Evolutionary conservation across 148 eudicot species (phyloP).

Genomic region (Vaccinium vitisidaea): DNA sequence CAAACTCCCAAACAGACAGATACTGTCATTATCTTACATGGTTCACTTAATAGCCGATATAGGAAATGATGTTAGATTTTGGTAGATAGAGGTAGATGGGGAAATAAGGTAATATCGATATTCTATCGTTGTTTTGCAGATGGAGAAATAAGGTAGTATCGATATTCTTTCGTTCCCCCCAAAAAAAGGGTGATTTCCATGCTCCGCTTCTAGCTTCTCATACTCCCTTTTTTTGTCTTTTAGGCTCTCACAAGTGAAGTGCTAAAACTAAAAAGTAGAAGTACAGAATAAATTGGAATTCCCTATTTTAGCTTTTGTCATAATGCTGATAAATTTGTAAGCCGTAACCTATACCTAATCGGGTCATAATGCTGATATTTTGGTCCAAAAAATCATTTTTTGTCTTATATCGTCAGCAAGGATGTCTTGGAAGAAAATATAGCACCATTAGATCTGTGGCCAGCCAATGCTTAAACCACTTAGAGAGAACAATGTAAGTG

Average conservation of each 20-base stretch:
- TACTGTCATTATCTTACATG: neutral
- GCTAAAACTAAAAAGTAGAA: too few relatives aligned
- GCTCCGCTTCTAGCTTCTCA: neutral
- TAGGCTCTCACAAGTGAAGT: too few relatives aligned
- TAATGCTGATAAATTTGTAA: neutral
- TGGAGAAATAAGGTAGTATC: neutral
- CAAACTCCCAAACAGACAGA: neutral
- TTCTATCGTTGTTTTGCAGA: neutral
- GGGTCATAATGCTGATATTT: neutral
- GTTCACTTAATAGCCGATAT: neutral
- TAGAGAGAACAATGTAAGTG: neutral
- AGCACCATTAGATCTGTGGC: neutral
- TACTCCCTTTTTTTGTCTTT: too few relatives aligned
- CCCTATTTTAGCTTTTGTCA: too few relatives aligned
- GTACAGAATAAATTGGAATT: too few relatives aligned
- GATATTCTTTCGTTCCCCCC: neutral
- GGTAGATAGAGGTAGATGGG: conserved; percentile 1
- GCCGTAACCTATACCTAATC: neutral
- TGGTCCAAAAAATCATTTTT: neutral
- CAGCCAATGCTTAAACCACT: neutral
- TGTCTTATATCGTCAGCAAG: neutral
- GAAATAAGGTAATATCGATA: neutral
- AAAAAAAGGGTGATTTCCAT: neutral
- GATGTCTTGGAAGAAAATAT: neutral
- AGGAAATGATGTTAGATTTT: neutral